Conservation (phyloP, 2,329 filamentous ascomycete species). For the Thielaviopsis cerberus region DNA sequence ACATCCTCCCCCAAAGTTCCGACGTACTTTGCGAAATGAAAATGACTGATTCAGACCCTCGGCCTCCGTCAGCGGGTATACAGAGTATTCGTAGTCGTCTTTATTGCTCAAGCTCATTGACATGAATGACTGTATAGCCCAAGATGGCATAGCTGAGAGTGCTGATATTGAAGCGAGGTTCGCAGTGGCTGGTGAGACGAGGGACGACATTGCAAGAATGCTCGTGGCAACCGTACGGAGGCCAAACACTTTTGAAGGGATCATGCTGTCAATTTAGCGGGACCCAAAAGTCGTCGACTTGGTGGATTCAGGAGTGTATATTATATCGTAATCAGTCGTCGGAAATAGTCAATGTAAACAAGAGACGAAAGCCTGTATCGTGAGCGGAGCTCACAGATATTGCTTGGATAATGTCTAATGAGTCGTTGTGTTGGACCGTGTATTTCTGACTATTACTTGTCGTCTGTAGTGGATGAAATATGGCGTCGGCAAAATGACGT, state of each 20-base stretch:
- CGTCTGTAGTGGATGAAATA: no score
- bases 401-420: no score
- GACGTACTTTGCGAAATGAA: constrained; percentile 21
- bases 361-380: not conserved
- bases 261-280: not conserved
- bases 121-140: not conserved
- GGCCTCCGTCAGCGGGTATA: constrained; percentile 27
- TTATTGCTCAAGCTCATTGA: not conserved
- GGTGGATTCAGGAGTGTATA: not conserved
- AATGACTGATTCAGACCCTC: constrained; percentile 26
- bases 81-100: constrained; percentile 19
- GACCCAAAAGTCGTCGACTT: not conserved
- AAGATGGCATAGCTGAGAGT: not conserved
- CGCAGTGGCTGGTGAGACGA: not conserved
- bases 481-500: no score
- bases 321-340: no score
- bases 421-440: no score
- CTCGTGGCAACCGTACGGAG: not conserved
- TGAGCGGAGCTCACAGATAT: no score
- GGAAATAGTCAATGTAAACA: not conserved
- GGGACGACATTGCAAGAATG: not conserved
- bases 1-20: no score
- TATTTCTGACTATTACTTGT: no score
- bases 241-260: not conserved
- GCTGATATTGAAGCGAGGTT: not conserved